Base-by-base conservation (phyloP, 2,329 filamentous ascomycete species). In the Graphilbum fragrans region DNA sequence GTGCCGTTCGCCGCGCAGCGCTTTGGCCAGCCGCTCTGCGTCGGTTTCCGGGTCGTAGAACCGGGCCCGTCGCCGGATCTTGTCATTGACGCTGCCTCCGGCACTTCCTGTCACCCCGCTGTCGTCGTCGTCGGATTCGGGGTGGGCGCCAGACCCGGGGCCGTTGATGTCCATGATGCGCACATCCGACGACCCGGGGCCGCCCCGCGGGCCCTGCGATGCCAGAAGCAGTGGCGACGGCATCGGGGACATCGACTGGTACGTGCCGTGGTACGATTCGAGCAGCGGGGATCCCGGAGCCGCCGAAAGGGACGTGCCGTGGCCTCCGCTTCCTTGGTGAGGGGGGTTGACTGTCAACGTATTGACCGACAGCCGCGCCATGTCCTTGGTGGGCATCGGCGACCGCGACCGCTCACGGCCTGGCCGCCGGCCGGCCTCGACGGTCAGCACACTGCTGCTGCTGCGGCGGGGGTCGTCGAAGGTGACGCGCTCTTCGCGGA, bases 241-340 rank as follows among this genome's bases (percentile, higher is more conserved):
- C 86, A 95, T 94, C 0, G 90, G 88, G 0, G 88, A 94, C 52
- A 93, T 84, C 44, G 85, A 86, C 60, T 96, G 90, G 53, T 94
- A 96, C 1, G 88, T 94, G 32, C 90, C 90, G 47, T 81, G 82
- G 61, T 96, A 96, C 1, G 92, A 81, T 61, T 96, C 90, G 2
- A 94, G 74, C 38, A 96, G 68, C 1, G 90, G 92, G 47, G 86
- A 94, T 1, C 77, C 77, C 0, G 87, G 86, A 2, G 86, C 49
- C 0, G 41, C 72, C 2, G 72, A 63, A 2, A 77, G 57, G 12
- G 72, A 67, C 38, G 65, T 47, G 39, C 52, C 56, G 18, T 57
- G 57, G 19, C 52, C 52, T 9, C 25, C 25, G 14, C 14, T 8
- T 29, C 25, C 25, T 8, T 58, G 51, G 49, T 63, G 60, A n/a